Percentiles rank a stretch among this genome's conserved stretches.
phyloP scores from a whole-genome alignment of 352 stramenopile species.

The Globisporangium canariense region DNA sequence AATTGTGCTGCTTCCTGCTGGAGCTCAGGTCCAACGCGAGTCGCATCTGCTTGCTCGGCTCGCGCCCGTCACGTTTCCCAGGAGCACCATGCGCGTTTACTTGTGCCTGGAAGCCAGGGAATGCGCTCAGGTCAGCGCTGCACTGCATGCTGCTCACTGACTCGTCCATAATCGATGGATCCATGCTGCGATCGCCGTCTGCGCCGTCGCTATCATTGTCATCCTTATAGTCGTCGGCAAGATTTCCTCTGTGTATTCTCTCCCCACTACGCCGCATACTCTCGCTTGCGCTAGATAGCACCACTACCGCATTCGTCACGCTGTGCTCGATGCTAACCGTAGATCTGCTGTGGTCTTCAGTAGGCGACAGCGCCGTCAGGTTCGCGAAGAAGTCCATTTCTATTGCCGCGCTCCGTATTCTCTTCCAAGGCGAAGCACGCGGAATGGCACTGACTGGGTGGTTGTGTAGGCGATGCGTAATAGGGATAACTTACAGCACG shows the following conservation, averaged over 20 bases:
- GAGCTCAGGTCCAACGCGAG: conserved; percentile 35
- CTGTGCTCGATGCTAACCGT: neutral
- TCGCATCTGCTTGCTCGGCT: conserved; percentile 16
- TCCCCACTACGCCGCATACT: neutral
- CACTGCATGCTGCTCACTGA: conserved; percentile 32
- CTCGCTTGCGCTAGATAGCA: neutral
- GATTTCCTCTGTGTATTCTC: neutral
- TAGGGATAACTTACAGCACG: neutral
- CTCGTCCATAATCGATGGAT: conserved; percentile 1
- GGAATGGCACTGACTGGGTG: neutral
- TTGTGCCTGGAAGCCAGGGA: conserved; percentile 34
- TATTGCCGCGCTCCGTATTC: neutral
- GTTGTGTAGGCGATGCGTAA: neutral
- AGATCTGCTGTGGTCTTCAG: neutral
- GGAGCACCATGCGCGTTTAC: neutral
- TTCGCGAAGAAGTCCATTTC: conserved; percentile 16
- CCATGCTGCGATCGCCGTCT: conserved; percentile 1
- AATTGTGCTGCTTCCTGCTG: neutral
- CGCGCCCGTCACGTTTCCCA: neutral
- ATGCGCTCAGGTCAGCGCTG: conserved; percentile 59
- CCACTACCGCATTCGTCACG: neutral
- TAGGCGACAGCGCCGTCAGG: conserved; percentile 13
- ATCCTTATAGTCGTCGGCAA: neutral
- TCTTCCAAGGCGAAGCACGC: neutral
- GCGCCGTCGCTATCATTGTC: neutral